Conservation (phyloP, 2,329 filamentous ascomycete genomes). For the Diaporthe nobilis region DNA sequence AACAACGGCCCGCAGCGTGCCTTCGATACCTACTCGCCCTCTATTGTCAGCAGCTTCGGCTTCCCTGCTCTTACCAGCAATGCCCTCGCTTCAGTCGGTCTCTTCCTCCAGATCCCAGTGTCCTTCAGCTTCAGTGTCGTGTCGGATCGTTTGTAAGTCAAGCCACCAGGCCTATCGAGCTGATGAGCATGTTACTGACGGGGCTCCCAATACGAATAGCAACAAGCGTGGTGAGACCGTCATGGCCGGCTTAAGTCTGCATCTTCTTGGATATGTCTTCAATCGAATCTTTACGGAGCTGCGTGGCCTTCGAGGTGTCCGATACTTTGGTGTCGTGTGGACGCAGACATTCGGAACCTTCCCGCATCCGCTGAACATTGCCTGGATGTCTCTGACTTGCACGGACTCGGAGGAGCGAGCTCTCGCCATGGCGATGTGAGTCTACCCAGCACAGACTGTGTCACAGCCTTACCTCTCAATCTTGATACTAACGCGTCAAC, state of each 20-base stretch:
- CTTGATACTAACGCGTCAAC: conserved; percentile 41
- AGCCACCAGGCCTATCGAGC: neutral
- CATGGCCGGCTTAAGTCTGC: conserved; percentile 61
- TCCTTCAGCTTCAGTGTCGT: conserved; percentile 66
- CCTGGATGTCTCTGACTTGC: conserved; percentile 71
- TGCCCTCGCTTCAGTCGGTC: conserved; percentile 65
- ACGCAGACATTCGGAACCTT: conserved; percentile 69
- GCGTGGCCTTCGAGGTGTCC: conserved; percentile 55
- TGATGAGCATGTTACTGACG: neutral
- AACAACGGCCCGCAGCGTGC: conserved; percentile 64
- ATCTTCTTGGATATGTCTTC: conserved; percentile 67
- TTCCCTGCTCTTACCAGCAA: conserved; percentile 64
- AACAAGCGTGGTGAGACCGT: conserved; percentile 67
- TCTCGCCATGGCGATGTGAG: conserved; percentile 70
- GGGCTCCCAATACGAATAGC: conserved; percentile 45
- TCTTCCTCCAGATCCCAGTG: conserved; percentile 66
- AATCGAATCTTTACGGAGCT: conserved; percentile 66
- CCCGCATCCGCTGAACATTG: conserved; percentile 70
- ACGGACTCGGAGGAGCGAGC: conserved; percentile 70
- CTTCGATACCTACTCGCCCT: conserved; percentile 67
- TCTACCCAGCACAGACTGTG: neutral
- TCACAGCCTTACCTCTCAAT: neutral
- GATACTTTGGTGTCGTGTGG: conserved; percentile 70
- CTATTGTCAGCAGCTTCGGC: conserved; percentile 67
- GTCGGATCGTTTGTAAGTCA: conserved; percentile 65